Percentiles rank a stretch among this genome's conserved stretches.
These are phyloP conservation scores for Glycyrrhiza uralensis DNA, from an alignment of 306 rosid species.

Conservation along the genomic window DNA sequence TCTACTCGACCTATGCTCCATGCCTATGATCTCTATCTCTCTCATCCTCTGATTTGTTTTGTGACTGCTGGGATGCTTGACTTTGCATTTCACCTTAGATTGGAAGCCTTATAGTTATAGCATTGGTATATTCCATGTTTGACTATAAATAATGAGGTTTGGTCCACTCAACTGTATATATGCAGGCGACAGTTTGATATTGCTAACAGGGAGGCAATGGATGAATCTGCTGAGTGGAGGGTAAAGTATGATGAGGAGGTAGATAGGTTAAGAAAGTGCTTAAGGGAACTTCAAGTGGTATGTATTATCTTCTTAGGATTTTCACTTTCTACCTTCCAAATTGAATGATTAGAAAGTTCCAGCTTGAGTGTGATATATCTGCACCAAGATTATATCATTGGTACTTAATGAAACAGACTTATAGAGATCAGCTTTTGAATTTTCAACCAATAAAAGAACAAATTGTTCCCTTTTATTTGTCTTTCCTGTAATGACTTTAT, in stretches of 20 bases:
- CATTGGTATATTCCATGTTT: not conserved
- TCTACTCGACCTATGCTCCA: no score
- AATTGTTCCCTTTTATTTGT: not conserved
- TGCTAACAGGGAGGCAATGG: constrained; percentile 80
- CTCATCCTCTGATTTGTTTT: no score
- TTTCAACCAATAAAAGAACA: not conserved
- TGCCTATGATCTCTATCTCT: no score
- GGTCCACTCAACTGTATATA: not conserved
- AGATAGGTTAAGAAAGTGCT: constrained; percentile 48
- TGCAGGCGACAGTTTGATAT: constrained; percentile 72
- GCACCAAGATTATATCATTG: not conserved
- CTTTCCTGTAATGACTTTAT: constrained; percentile 15
- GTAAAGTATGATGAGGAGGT: constrained; percentile 60
- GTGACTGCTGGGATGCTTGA: not conserved
- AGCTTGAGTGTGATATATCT: not conserved
- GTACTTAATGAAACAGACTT: not conserved
- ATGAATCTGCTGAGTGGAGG: constrained; percentile 98
- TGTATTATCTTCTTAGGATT: not conserved
- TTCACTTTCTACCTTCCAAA: not conserved
- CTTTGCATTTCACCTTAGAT: not conserved
- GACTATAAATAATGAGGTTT: not conserved
- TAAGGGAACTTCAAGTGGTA: constrained; percentile 64
- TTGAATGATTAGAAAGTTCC: not conserved
- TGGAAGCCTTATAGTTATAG: not conserved
- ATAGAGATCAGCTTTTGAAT: not conserved